Conservation (phyloP, 805 yeast genomes). For the Schwanniomyces occidentalis region DNA sequence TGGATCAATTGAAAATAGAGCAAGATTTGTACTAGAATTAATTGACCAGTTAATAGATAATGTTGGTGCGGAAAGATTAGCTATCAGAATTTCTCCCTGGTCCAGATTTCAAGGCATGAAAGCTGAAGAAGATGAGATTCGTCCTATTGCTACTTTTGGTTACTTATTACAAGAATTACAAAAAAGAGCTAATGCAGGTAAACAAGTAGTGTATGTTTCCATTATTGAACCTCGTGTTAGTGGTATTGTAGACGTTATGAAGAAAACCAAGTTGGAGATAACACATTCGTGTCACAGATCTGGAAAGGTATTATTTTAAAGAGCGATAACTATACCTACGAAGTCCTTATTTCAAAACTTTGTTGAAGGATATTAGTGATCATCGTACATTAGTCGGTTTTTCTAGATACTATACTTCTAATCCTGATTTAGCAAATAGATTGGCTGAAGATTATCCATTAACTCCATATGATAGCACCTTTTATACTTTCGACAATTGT, state of each 20-base stretch:
- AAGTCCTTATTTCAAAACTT: conserved; percentile 7
- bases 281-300: conserved; percentile 22
- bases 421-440: conserved; percentile 45
- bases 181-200: conserved; percentile 23
- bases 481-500: conserved; percentile 23
- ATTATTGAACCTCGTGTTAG: conserved; percentile 27
- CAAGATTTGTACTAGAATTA: conserved; percentile 30
- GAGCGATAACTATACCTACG: conserved; percentile 19
- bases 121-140: conserved; percentile 30
- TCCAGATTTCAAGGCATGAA: conserved; percentile 29
- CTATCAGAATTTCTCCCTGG: conserved; percentile 38
- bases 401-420: conserved; percentile 41
- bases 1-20: conserved; percentile 39
- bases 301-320: conserved; percentile 23
- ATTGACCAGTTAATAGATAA: conserved; percentile 34
- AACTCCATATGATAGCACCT: conserved; percentile 34
- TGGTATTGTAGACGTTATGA: conserved; percentile 12
- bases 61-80: conserved; percentile 35
- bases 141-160: conserved; percentile 20
- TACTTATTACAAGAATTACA: conserved; percentile 34
- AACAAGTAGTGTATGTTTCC: conserved; percentile 33
- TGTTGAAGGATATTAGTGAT: conserved; percentile 15
- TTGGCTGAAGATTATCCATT: conserved; percentile 37
- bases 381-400: conserved; percentile 44
- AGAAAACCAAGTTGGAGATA: conserved; percentile 13